A percentile compares a stretch with the other conserved stretches of the same genome.
Conservation (phyloP, 2,329 filamentous ascomycete genomes). For the Cercospora berteroae region DNA sequence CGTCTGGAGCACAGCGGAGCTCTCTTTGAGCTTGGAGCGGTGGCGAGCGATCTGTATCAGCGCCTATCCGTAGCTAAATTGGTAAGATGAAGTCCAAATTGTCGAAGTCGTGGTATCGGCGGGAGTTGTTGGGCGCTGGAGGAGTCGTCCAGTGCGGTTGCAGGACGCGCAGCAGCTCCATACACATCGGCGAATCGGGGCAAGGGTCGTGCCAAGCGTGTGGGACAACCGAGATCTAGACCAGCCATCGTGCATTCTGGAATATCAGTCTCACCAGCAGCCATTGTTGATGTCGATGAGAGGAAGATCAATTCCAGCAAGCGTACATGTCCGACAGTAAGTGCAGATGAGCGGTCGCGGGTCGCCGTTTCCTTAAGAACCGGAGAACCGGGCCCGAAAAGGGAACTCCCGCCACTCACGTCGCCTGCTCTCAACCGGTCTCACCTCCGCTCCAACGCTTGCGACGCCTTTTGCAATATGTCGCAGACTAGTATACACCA, state of each 20-base stretch:
- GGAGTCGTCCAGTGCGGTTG: not conserved
- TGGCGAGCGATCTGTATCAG: not conserved
- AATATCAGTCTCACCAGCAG: not conserved
- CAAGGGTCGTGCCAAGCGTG: slow-evolving; percentile 1
- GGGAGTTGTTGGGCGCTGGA: not conserved
- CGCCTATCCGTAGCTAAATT: too few species aligned
- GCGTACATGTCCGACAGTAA: not conserved
- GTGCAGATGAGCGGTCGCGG: not conserved
- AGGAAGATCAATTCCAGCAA: not conserved
- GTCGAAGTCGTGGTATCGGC: not conserved
- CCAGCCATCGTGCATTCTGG: not conserved
- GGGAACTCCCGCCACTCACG: not conserved
- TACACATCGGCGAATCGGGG: not conserved
- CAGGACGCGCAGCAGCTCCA: not conserved
- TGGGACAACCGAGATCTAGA: slow-evolving; percentile 1
- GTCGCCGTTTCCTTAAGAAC: too few species aligned
- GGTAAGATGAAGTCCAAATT: not conserved
- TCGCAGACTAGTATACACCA: not conserved
- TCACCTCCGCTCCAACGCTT: not conserved
- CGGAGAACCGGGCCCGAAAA: too few species aligned
- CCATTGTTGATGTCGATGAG: not conserved
- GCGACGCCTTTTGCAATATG: not conserved
- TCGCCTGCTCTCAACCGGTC: not conserved
- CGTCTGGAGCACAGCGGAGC: not conserved
- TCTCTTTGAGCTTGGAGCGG: not conserved